Evolutionary conservation across 2,329 filamentous ascomycete genomes (phyloP).

Genomic region (Elsinoe arachidis): DNA sequence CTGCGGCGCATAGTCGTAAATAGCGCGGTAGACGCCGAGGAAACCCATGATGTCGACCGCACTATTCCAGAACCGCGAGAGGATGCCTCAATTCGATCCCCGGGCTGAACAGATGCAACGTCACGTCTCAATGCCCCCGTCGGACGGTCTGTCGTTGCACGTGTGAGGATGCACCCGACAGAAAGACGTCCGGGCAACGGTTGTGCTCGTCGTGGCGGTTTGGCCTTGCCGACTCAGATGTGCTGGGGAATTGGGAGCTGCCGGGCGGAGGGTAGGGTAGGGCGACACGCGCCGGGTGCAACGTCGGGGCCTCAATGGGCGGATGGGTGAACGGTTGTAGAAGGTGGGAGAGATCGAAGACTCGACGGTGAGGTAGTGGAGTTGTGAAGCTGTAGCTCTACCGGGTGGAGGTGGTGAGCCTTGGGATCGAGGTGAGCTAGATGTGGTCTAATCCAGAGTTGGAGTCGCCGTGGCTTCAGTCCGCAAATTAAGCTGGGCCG

Average conservation of each 20-base stretch:
- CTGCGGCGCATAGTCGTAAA: slow-evolving; percentile 90
- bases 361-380: background rate
- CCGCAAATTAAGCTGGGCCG: slow-evolving; percentile 12
- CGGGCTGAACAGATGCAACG: background rate
- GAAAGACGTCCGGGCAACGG: no score
- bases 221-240: background rate
- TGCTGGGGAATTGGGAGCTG: background rate
- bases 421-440: slow-evolving; percentile 3
- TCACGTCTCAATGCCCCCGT: background rate
- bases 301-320: background rate
- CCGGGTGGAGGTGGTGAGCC: background rate
- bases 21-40: slow-evolving; percentile 76
- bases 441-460: slow-evolving; percentile 4
- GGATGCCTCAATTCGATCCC: background rate
- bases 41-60: slow-evolving; percentile 63
- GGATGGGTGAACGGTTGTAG: background rate
- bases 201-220: no score
- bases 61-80: background rate
- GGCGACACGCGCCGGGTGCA: slow-evolving; percentile 3
- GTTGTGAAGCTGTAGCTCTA: background rate
- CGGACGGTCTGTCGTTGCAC: no score
- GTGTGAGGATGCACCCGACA: no score
- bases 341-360: background rate
- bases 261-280: background rate
- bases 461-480: slow-evolving; percentile 3